A percentile compares a stretch with the other conserved stretches of the same genome.
phyloP scores from a whole-genome alignment of 1,284 basidiomycete species.

The Hypsizygus ulmarius region DNA sequence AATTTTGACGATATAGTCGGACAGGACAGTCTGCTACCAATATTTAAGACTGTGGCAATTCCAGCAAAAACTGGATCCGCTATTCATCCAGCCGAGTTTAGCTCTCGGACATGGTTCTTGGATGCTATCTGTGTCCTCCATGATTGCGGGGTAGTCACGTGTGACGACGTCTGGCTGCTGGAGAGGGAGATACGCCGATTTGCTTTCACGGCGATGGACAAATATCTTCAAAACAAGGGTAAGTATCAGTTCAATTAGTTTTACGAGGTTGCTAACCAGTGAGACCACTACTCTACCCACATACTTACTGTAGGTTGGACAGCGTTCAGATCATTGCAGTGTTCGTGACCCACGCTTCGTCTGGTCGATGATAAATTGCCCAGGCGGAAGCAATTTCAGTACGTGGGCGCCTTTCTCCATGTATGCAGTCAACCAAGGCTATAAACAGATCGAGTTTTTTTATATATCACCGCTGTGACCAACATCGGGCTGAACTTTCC shows the following conservation, averaged over 20 bases:
- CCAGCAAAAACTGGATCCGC: constrained; percentile 29
- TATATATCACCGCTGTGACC: too few relatives aligned
- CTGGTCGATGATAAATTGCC: background rate
- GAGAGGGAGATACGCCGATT: constrained; percentile 43
- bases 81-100: constrained; percentile 34
- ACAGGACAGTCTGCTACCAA: constrained; percentile 36
- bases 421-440: too few relatives aligned
- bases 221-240: constrained; percentile 44
- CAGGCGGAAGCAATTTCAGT: too few relatives aligned
- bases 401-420: too few relatives aligned
- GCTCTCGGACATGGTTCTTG: constrained; percentile 44
- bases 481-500: too few relatives aligned
- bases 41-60: constrained; percentile 39
- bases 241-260: constrained; percentile 9
- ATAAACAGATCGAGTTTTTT: too few relatives aligned
- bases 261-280: background rate
- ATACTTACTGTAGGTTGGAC: constrained; percentile 28
- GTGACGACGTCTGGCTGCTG: constrained; percentile 44
- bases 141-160: constrained; percentile 43
- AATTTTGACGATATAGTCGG: constrained; percentile 41
- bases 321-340: constrained; percentile 16
- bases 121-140: constrained; percentile 43
- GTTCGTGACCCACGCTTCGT: constrained; percentile 4
- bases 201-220: constrained; percentile 46
- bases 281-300: too few relatives aligned